Evolutionary conservation across 768 basidiomycete species (phyloP).

Genomic region (Leucocoprinus sp.): DNA sequence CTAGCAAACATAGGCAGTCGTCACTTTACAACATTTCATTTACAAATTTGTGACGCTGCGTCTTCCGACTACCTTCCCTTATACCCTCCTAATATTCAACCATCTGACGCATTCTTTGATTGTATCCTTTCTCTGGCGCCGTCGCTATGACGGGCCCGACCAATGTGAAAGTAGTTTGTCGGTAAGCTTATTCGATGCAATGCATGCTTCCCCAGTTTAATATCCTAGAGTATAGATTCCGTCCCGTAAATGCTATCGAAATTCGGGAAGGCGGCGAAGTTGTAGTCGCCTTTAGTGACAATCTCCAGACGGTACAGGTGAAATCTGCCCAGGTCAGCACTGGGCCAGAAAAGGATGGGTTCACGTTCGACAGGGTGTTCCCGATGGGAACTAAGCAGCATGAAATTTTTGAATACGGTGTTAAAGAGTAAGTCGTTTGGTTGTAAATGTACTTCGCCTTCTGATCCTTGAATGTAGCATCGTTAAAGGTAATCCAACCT

Average conservation of each 20-base stretch:
- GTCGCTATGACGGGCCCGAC: conserved; percentile 60
- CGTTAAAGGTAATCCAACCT: conserved; percentile 62
- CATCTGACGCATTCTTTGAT: conserved; percentile 10
- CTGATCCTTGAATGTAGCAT: conserved; percentile 44
- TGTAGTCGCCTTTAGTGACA: conserved; percentile 83
- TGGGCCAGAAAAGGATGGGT: conserved; percentile 94
- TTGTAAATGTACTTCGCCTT: conserved; percentile 2
- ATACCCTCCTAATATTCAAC: conserved; percentile 10
- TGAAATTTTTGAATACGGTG: conserved; percentile 97
- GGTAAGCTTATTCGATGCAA: conserved; percentile 47
- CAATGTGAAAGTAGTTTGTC: conserved; percentile 98
- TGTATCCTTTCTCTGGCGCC: background rate
- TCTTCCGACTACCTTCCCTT: conserved; percentile 10
- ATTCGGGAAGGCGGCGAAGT: conserved; percentile 80
- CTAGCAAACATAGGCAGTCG: conserved; percentile 4
- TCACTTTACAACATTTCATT: conserved; percentile 10
- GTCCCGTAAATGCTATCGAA: conserved; percentile 91
- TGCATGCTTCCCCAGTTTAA: background rate
- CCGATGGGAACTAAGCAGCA: conserved; percentile 84
- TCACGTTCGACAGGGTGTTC: conserved; percentile 96
- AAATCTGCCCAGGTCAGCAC: conserved; percentile 58
- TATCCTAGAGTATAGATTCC: conserved; percentile 53
- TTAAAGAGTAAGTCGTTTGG: conserved; percentile 71
- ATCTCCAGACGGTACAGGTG: conserved; percentile 76
- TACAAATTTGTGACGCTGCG: conserved; percentile 7